Evolutionary conservation across 345 rosid genomes (phyloP), one percentile per base, ranked within the genome.

Genomic region (Heritiera fomes): DNA sequence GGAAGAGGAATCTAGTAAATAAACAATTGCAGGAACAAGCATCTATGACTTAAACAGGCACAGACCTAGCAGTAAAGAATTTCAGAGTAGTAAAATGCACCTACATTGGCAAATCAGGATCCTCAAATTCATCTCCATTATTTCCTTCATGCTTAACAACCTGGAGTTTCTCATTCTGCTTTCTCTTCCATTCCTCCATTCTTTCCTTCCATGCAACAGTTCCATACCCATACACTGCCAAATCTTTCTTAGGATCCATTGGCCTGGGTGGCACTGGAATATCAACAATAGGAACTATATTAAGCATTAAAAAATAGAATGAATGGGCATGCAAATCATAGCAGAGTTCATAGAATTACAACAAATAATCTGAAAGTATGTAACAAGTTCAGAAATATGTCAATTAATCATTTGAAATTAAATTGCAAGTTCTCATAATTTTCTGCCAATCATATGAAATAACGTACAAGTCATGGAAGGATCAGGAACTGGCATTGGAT

Each of bases 171-270:
- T 90, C 94, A 34, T 75, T 83, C 79, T 91, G 97, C 82, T 91
- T 94, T 84, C 82, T 85, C 85, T 85, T 94, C 97, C 98, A 93
- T 10, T 89, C 93, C 75, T 91, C 98, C 97, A 94, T 93, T 65
- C 87, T 85, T 75, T 93, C 94, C 78, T 94, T 94, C 98, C 98
- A 94, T 4, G 98, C 98, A 20, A 94, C 93, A 40, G 90, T 93
- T 73, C 98, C 98, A 71, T 94, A 94, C 32, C 98, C 98, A 53
- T 94, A 93, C 28, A 88, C 94, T 5, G 95, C 94, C 70, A 91
- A 82, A 73, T 94, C 98, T 78, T 93, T 94, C 53, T 89, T 89
- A 61, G 97, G 97, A 77, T 85, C 97, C 97, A 94, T 89, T 4
- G 97, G 85, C 77, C 97, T 89, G 60, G 94, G 93, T 80, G 85